These are phyloP conservation scores for Drosera capensis DNA, from an alignment of 148 eudicot genomes.

Conservation along the genomic window DNA sequence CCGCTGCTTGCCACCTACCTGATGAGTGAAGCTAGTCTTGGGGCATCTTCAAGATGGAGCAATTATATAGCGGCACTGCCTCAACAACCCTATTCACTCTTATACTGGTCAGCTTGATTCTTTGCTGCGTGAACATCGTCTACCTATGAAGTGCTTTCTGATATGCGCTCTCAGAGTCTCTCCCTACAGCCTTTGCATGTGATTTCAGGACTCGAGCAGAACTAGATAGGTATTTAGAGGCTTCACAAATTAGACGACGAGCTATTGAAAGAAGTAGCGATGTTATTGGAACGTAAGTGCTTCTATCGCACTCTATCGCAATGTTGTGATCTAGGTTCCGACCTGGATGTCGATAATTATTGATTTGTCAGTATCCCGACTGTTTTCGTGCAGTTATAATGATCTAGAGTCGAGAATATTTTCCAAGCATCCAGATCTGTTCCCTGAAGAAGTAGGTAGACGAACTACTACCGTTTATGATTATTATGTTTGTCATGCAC, in stretches of 20 bases:
- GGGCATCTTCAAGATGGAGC: constrained; percentile 75
- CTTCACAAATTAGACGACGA: constrained; percentile 84
- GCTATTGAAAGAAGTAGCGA: constrained; percentile 85
- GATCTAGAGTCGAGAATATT: constrained; percentile 79
- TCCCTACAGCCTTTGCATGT: constrained; percentile 53
- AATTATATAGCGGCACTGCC: constrained; percentile 94
- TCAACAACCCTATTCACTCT: constrained; percentile 87
- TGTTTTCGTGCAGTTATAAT: constrained; percentile 53
- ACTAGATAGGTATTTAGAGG: constrained; percentile 80
- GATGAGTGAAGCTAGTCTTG: constrained; percentile 76
- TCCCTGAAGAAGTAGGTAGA: constrained; percentile 70
- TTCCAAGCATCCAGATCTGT: constrained; percentile 79
- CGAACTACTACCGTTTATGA: background rate
- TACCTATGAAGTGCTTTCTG: constrained; percentile 3
- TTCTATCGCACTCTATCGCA: constrained; percentile 1
- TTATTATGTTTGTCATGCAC: background rate
- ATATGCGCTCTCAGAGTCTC: constrained; percentile 38
- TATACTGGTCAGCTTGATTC: constrained; percentile 59
- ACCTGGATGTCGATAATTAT: too few species aligned
- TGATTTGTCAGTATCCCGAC: background rate
- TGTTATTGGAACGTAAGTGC: constrained; percentile 82
- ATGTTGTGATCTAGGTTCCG: background rate
- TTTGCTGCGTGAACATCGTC: background rate
- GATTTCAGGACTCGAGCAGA: constrained; percentile 96
- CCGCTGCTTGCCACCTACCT: constrained; percentile 90